phyloP scores from a whole-genome alignment of 495 filamentous ascomycete species.

The Tuber aestivum region DNA sequence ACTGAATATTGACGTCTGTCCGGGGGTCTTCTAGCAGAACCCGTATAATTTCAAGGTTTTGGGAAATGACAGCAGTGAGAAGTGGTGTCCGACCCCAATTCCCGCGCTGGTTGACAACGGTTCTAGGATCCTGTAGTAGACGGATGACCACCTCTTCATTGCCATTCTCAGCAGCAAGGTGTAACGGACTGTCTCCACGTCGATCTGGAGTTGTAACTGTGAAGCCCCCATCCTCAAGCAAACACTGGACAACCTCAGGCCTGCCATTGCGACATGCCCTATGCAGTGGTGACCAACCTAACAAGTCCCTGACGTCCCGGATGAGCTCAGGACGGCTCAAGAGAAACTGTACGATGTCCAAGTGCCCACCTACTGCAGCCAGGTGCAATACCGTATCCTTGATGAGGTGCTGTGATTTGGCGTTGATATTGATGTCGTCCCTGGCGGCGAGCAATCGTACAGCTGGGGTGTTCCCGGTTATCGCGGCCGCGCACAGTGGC shows the following conservation, averaged over 20 bases:
- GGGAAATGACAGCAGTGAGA: background rate
- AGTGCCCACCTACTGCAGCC: background rate
- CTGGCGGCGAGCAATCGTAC: background rate
- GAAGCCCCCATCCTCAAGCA: constrained; percentile 3
- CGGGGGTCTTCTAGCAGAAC: background rate
- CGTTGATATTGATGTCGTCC: background rate
- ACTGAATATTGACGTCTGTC: background rate
- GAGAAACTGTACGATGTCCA: background rate
- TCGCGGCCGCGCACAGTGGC: background rate
- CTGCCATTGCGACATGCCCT: background rate
- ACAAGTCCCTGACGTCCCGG: background rate
- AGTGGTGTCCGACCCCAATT: background rate
- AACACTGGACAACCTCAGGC: background rate
- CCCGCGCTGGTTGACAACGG: background rate
- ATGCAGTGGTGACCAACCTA: background rate
- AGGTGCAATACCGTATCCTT: background rate
- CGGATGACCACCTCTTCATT: background rate
- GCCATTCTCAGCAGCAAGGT: background rate
- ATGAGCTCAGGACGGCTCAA: background rate
- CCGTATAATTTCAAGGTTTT: background rate
- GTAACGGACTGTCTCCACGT: background rate
- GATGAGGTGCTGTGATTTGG: background rate
- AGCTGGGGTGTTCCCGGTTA: background rate
- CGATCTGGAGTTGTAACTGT: background rate
- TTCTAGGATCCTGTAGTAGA: background rate